Evolutionary conservation across 129 eudicot genomes (phyloP).

Genomic region (Heracleum sosnowskyi): DNA sequence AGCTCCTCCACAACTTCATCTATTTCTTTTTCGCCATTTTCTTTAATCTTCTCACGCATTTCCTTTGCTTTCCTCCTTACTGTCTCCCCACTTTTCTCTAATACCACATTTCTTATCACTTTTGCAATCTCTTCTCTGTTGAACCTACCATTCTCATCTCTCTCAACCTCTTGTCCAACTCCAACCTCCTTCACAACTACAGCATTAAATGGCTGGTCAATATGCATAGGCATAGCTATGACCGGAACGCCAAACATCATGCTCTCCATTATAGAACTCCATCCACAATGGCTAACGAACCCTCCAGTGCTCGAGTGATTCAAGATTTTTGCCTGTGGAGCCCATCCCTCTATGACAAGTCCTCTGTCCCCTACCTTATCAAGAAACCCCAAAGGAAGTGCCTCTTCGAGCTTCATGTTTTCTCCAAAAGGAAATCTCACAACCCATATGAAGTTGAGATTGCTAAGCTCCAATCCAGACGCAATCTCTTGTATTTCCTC

Average conservation of each 20-base stretch:
- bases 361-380: background rate
- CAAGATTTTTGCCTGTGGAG: background rate
- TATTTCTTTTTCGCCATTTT: constrained; percentile 3
- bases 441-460: background rate
- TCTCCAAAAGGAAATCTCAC: background rate
- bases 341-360: constrained; percentile 1
- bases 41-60: constrained; percentile 1
- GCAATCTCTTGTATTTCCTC: background rate
- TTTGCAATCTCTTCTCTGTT: background rate
- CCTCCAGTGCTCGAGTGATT: background rate
- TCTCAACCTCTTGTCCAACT: constrained; percentile 1
- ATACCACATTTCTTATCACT: background rate
- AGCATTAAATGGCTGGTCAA: constrained; percentile 4
- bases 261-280: background rate
- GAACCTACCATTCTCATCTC: constrained; percentile 1
- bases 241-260: constrained; percentile 3
- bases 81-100: constrained; percentile 1
- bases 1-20: background rate
- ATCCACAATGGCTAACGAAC: constrained; percentile 1
- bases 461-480: background rate
- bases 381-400: background rate
- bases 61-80: background rate
- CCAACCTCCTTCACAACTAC: constrained; percentile 1
- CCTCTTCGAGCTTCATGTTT: background rate
- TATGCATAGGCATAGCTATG: background rate